Percentiles rank a stretch among this genome's conserved stretches.
Conservation (phyloP, 1,284 basidiomycete genomes). For the Malassezia brasiliensis region DNA sequence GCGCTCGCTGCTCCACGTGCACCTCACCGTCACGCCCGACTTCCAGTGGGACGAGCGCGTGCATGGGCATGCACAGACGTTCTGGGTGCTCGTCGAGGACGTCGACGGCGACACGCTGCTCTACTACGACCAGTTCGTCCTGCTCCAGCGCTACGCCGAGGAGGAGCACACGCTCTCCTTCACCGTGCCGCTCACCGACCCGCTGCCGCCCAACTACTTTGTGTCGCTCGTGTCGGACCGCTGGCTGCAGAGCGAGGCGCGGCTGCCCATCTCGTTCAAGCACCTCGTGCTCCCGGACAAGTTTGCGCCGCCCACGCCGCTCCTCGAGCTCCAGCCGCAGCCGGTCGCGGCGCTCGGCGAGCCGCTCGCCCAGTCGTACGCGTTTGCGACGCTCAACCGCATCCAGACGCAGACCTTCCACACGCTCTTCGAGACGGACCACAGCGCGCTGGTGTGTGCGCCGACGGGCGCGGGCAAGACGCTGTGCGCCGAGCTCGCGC, state of each 20-base stretch:
- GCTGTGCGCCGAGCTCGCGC: constrained; percentile 88
- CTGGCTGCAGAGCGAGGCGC: constrained; percentile 90
- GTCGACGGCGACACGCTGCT: constrained; percentile 92
- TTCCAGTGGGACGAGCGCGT: constrained; percentile 95
- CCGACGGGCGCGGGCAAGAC: constrained; percentile 96
- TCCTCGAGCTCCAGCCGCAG: constrained; percentile 83
- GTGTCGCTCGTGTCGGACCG: constrained; percentile 88
- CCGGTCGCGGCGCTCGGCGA: constrained; percentile 83
- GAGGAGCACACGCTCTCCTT: constrained; percentile 89
- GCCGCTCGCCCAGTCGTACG: constrained; percentile 68
- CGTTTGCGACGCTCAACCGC: constrained; percentile 81
- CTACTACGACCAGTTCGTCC: constrained; percentile 84
- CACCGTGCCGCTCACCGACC: constrained; percentile 91
- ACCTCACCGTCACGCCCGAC: constrained; percentile 66
- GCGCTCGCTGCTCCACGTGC: constrained; percentile 40
- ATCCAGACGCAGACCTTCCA: constrained; percentile 99
- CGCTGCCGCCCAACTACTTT: constrained; percentile 93
- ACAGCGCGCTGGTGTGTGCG: constrained; percentile 89
- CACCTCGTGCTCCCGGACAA: constrained; percentile 94
- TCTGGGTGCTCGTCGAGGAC: constrained; percentile 85
- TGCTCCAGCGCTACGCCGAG: constrained; percentile 73
- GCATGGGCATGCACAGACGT: constrained; percentile 76
- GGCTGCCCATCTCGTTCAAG: constrained; percentile 91
- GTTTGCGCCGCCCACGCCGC: constrained; percentile 81
- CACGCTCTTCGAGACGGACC: constrained; percentile 86